Percentiles rank a stretch among this genome's conserved stretches.
These are phyloP conservation scores for Funneliformis geosporum DNA, from an alignment of 192 early-diverging fungal species.

Conservation along the genomic window DNA sequence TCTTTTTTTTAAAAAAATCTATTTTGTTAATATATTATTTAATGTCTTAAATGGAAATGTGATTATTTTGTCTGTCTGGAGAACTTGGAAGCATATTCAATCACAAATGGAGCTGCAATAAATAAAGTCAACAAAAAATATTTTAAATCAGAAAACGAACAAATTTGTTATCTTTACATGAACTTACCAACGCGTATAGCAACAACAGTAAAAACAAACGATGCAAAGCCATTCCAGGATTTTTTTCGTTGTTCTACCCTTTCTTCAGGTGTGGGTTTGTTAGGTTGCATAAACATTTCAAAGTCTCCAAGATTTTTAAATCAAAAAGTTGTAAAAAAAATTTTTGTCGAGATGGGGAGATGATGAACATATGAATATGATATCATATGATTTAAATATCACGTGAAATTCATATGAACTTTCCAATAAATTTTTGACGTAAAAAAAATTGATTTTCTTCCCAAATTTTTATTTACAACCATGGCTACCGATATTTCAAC, in stretches of 20 bases:
- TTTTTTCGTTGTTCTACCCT: neutral
- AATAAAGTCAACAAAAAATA: neutral
- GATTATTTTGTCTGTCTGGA: neutral
- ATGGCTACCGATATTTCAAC: slow-evolving; percentile 29
- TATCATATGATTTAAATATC: neutral
- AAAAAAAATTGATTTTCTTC: neutral
- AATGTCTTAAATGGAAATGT: neutral
- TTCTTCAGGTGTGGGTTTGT: slow-evolving; percentile 17
- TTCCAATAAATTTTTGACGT: neutral
- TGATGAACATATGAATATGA: neutral
- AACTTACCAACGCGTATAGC: slow-evolving; percentile 5
- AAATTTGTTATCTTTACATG: neutral
- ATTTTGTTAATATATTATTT: no score
- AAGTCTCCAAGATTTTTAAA: neutral
- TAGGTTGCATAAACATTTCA: slow-evolving; percentile 8
- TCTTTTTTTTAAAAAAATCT: neutral
- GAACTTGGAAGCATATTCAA: neutral
- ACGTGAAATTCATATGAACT: neutral
- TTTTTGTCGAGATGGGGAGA: neutral
- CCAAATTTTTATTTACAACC: neutral
- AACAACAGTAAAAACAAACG: neutral
- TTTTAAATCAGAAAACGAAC: neutral
- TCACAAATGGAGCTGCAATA: slow-evolving; percentile 10
- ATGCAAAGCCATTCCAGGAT: neutral
- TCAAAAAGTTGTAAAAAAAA: neutral